phyloP scores from a whole-genome alignment of 2,329 filamentous ascomycete species.

The Epicoccum sorghinum region DNA sequence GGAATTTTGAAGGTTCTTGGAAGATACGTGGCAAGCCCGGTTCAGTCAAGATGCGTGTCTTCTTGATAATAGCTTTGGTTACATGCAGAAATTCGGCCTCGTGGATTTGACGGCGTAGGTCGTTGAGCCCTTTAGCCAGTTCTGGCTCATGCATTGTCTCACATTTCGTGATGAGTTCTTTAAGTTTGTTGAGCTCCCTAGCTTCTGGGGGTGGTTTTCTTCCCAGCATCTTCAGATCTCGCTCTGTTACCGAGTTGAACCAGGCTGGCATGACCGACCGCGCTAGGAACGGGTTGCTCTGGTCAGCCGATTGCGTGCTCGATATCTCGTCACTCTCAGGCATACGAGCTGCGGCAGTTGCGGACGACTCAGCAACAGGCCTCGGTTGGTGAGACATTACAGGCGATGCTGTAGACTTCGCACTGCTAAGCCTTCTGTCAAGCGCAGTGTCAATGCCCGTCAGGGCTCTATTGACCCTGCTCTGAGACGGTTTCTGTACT shows the following conservation, averaged over 20 bases:
- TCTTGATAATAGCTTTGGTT: conserved; percentile 42
- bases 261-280: conserved; percentile 16
- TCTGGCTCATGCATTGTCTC: neutral
- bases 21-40: conserved; percentile 53
- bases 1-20: conserved; percentile 39
- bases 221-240: no score
- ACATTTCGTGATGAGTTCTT: neutral
- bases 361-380: conserved; percentile 6
- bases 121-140: conserved; percentile 29
- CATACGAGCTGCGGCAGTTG: conserved; percentile 1
- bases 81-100: conserved; percentile 44
- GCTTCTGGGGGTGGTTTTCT: no score
- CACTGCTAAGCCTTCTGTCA: neutral
- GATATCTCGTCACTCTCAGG: neutral
- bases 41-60: conserved; percentile 45
- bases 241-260: conserved; percentile 18
- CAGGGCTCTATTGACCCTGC: no score
- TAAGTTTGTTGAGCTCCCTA: no score
- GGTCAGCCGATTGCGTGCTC: neutral
- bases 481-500: no score
- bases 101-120: conserved; percentile 48
- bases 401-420: neutral
- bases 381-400: neutral
- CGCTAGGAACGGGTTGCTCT: neutral
- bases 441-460: no score